Conservation (phyloP, 768 basidiomycete genomes). For the Russula lepida region DNA sequence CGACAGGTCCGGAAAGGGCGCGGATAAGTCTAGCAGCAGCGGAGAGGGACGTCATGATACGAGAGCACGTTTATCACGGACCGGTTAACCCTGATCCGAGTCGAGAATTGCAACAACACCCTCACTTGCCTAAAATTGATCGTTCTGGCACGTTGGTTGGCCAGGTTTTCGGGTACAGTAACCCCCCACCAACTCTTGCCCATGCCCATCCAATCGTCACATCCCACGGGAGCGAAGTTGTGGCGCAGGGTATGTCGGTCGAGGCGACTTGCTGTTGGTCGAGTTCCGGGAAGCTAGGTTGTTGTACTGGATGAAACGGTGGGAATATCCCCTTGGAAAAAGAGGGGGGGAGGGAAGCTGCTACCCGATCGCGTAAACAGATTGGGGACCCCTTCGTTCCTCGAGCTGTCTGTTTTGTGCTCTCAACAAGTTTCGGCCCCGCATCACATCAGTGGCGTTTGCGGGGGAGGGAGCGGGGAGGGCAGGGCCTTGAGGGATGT, state of each 20-base stretch:
- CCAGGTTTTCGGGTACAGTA: too few species aligned
- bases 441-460: conserved; percentile 10
- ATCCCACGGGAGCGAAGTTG: too few species aligned
- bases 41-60: neutral
- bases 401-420: neutral
- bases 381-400: neutral
- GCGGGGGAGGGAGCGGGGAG: neutral
- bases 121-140: neutral
- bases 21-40: conserved; percentile 5
- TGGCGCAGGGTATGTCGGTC: too few species aligned
- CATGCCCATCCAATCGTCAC: too few species aligned
- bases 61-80: neutral
- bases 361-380: neutral
- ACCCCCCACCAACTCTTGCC: too few species aligned
- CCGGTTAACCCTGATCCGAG: neutral
- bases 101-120: neutral
- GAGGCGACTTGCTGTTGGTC: too few species aligned
- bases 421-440: neutral
- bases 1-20: conserved; percentile 2
- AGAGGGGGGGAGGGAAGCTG: neutral
- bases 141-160: neutral
- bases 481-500: too few species aligned
- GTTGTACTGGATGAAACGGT: neutral
- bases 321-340: neutral
- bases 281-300: neutral